Evolutionary conservation across 192 early-diverging fungal species (phyloP), one percentile per base, ranked within the genome.

Genomic region (Podila horticola): DNA sequence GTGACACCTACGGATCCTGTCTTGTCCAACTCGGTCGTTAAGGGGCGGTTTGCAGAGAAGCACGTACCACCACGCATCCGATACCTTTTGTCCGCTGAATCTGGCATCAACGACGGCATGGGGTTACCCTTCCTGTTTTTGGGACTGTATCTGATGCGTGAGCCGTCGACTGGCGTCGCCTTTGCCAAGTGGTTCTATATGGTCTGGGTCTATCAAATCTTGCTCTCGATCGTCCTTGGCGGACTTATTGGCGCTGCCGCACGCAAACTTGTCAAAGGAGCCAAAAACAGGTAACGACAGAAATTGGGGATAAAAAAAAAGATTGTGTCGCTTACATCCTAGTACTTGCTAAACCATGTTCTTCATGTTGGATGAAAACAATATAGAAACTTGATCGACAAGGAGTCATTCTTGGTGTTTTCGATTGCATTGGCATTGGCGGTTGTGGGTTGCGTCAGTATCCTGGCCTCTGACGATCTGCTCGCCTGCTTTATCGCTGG

Each of bases 1-100:
- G 82, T 94, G 7, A 92, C 96, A 10, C 97, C 97, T 1, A 98
- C 97, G 0, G 97, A 98, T 84, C 97, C 97, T 0, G 96, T 98
- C 20, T 74, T 98, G 34, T 93, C 95, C 58, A 97, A 95, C 84
- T 93, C 94, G 0, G 93, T 98, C 15, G 92, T 98, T 15, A 93
- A 94, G 68, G 97, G 97, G 41, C 84, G 89, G 48, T 98, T 96
- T 88, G 96, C 97, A 20, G 95, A 97, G 74, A 86, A 90, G 59
- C 90, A 94, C 61, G 92, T 98, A 33, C 92, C 95, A 2, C 58
- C 84, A 19, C 75, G 91, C 19, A 75, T 94, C 45, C 90, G 93
- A 52, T 84, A 95, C 65, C 71, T 94, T 4, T 75, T 96, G 29
- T 87, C 89, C 0, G 90, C 91, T 20, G 94, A 96, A 73, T 93